These are phyloP conservation scores for Geopyxis carbonaria DNA, from an alignment of 495 filamentous ascomycete genomes.

Conservation along the genomic window DNA sequence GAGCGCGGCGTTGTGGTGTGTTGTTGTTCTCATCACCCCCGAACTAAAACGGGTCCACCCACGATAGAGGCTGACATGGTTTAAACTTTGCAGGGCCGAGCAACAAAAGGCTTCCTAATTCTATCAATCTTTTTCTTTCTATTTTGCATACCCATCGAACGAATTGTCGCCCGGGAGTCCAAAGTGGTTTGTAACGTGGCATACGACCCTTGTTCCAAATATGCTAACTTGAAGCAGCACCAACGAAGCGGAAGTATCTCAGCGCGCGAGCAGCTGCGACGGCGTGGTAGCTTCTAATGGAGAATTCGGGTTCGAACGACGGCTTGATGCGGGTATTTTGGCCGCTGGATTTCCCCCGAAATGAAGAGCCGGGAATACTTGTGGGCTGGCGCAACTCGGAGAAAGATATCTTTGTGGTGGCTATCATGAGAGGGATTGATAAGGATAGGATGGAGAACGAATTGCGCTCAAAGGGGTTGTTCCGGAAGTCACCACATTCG, in stretches of 20 bases:
- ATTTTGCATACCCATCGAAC: slow-evolving; percentile 54
- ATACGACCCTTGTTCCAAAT: neutral
- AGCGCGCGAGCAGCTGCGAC: slow-evolving; percentile 82
- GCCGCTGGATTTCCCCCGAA: slow-evolving; percentile 70
- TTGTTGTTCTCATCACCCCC: slow-evolving; percentile 9
- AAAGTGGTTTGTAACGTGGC: slow-evolving; percentile 36
- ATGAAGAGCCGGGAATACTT: slow-evolving; percentile 58
- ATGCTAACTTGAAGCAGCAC: slow-evolving; percentile 43
- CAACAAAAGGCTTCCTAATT: slow-evolving; percentile 55
- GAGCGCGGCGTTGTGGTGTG: slow-evolving; percentile 94
- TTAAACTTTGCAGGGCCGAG: slow-evolving; percentile 34
- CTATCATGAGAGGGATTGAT: slow-evolving; percentile 80
- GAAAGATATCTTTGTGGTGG: slow-evolving; percentile 74
- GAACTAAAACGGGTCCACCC: slow-evolving; percentile 1
- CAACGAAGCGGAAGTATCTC: slow-evolving; percentile 75
- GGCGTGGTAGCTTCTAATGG: slow-evolving; percentile 80
- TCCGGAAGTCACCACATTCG: slow-evolving; percentile 67
- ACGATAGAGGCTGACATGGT: slow-evolving; percentile 29
- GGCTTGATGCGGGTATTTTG: slow-evolving; percentile 87
- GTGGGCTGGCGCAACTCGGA: slow-evolving; percentile 93
- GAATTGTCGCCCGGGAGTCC: slow-evolving; percentile 49
- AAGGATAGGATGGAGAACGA: slow-evolving; percentile 70
- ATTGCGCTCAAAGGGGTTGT: slow-evolving; percentile 63
- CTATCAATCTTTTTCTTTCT: slow-evolving; percentile 63
- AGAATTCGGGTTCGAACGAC: slow-evolving; percentile 47